Evolutionary conservation across 139 green algal genomes (phyloP).

Genomic region (Chlamydomonas urium): DNA sequence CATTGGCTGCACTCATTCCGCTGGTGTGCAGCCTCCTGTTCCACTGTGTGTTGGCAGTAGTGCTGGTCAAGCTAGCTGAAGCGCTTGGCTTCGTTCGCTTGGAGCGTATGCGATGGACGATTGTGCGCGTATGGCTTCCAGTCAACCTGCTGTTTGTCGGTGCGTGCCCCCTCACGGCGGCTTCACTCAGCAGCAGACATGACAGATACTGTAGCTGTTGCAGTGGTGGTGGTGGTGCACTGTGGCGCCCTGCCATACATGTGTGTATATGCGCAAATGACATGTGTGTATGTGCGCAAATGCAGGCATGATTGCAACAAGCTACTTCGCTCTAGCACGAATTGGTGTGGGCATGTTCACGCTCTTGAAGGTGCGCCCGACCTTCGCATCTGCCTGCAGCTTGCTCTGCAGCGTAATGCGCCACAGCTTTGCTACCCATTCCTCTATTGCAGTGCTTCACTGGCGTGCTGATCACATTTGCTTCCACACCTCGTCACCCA

Average conservation of each 20-base stretch:
- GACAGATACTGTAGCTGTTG: no score
- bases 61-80: conserved; percentile 53
- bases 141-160: conserved; percentile 92
- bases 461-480: conserved; percentile 61
- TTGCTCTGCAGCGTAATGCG: no score
- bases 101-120: conserved; percentile 21
- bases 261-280: no score
- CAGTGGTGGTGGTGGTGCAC: no score
- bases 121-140: conserved; percentile 67
- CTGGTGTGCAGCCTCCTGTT: no score
- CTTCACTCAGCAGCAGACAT: no score
- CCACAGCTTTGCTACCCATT: neutral
- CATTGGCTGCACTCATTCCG: no score
- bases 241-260: no score
- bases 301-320: conserved; percentile 71
- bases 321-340: conserved; percentile 72
- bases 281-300: no score
- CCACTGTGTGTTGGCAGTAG: conserved; percentile 68
- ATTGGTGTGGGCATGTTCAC: conserved; percentile 33
- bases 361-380: neutral
- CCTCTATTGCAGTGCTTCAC: neutral
- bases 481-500: no score
- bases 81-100: conserved; percentile 20
- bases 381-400: no score
- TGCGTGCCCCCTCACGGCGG: no score